Percentiles rank a stretch among this genome's conserved stretches.
These are phyloP conservation scores for Cryptococcus floricola DNA, from an alignment of 1,284 basidiomycete species.

Conservation along the genomic window DNA sequence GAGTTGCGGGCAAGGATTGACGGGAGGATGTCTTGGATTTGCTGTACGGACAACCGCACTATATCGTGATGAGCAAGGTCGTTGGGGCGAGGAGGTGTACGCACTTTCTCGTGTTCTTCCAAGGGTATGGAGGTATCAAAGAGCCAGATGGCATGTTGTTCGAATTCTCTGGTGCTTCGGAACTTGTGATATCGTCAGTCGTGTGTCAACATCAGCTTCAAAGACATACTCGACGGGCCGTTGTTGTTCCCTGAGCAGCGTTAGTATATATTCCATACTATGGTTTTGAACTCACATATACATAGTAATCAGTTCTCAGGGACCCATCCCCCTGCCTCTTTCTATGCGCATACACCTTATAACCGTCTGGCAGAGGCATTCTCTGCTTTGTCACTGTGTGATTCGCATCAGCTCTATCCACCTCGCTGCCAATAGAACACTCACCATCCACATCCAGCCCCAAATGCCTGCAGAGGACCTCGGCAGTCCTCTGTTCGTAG, in stretches of 20 bases:
- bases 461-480: slow-evolving; percentile 14
- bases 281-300: slow-evolving; percentile 23
- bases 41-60: slow-evolving; percentile 1
- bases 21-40: neutral
- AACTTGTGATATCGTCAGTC: slow-evolving; percentile 8
- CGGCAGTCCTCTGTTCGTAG: slow-evolving; percentile 29
- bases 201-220: neutral
- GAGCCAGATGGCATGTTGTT: slow-evolving; percentile 35
- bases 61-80: neutral
- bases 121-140: slow-evolving; percentile 27
- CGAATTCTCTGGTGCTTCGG: slow-evolving; percentile 27
- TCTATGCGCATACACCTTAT: slow-evolving; percentile 31
- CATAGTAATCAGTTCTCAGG: slow-evolving; percentile 30
- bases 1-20: neutral
- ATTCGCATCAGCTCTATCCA: neutral
- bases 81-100: neutral
- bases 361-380: slow-evolving; percentile 29
- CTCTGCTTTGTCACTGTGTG: slow-evolving; percentile 11
- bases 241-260: slow-evolving; percentile 24
- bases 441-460: slow-evolving; percentile 13
- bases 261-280: neutral
- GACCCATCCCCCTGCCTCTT: slow-evolving; percentile 21
- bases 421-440: neutral
- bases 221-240: slow-evolving; percentile 19
- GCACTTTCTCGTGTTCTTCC: slow-evolving; percentile 26